These are phyloP conservation scores for Edaphochlamys debaryana DNA, from an alignment of 139 green algal genomes.

Conservation along the genomic window DNA sequence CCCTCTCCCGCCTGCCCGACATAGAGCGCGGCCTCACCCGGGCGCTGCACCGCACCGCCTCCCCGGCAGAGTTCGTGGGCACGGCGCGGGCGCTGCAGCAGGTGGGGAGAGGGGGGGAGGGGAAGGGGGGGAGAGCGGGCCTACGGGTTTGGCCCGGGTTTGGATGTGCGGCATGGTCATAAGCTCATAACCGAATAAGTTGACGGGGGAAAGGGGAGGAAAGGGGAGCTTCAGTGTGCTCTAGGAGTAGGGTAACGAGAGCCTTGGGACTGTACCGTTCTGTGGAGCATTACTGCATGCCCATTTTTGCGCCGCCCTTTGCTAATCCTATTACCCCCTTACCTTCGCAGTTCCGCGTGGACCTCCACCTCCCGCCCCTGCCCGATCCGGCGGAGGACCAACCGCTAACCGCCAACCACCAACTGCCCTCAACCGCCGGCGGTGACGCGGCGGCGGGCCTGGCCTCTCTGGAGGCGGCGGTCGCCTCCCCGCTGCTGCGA, in stretches of 20 bases:
- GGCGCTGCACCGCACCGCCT: slow-evolving; percentile 77
- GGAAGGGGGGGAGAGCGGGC: not conserved
- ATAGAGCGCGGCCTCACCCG: slow-evolving; percentile 83
- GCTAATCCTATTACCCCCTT: no score
- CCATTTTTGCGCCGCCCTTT: no score
- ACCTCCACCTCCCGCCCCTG: not conserved
- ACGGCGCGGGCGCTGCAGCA: slow-evolving; percentile 55
- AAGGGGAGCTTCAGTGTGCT: no score
- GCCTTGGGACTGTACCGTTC: no score
- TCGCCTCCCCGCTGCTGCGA: slow-evolving; percentile 58
- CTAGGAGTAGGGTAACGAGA: no score
- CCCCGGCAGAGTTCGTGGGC: slow-evolving; percentile 77
- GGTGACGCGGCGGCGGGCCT: not conserved
- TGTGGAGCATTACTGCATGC: no score
- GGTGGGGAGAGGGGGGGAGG: slow-evolving; percentile 3
- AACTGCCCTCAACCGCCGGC: not conserved
- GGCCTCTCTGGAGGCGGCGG: not conserved
- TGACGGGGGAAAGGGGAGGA: no score
- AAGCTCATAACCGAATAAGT: no score
- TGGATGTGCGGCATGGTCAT: no score
- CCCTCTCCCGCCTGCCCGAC: slow-evolving; percentile 68
- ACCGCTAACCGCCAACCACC: not conserved
- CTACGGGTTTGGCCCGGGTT: no score
- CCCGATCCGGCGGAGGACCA: not conserved
- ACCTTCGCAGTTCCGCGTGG: not conserved